Evolutionary conservation across 2,329 filamentous ascomycete genomes (phyloP).

Genomic region (Fusarium illudens): DNA sequence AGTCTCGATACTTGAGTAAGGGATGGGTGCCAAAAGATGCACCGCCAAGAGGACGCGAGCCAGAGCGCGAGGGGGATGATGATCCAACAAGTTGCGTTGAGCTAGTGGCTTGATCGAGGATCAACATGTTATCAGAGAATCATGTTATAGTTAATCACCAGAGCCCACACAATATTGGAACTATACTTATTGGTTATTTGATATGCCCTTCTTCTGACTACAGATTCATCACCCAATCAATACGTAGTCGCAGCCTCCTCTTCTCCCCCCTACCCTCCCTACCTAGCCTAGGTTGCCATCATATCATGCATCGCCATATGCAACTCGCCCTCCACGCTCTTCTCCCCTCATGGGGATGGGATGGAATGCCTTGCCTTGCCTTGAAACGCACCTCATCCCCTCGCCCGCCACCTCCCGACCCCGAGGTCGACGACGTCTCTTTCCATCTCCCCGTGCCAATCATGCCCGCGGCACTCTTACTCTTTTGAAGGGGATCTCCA

Average conservation of each 20-base stretch:
- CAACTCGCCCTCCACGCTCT: conserved; percentile 16
- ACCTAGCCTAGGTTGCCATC: not conserved
- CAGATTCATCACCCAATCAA: not conserved
- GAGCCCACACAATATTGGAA: no score
- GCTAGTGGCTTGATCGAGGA: no score
- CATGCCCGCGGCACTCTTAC: conserved; percentile 42
- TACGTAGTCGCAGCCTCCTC: conserved; percentile 9
- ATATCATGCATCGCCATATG: conserved; percentile 3
- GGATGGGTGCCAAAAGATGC: no score
- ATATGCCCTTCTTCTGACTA: not conserved
- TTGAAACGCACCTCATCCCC: conserved; percentile 5
- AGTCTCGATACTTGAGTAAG: no score
- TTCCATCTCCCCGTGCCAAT: conserved; percentile 28
- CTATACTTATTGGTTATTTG: not conserved
- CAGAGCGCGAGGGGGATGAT: no score
- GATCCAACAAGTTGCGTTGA: no score
- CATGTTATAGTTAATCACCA: no score
- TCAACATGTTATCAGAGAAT: no score
- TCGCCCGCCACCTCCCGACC: not conserved
- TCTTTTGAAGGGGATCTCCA: conserved; percentile 36
- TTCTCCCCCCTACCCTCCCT: conserved; percentile 13
- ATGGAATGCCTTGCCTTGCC: no score
- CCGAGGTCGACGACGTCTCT: not conserved
- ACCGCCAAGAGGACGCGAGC: no score
- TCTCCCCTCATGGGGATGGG: conserved; percentile 2